Evolutionary conservation across 2,329 filamentous ascomycete genomes (phyloP).

Genomic region (Colletotrichum ledebouriae): DNA sequence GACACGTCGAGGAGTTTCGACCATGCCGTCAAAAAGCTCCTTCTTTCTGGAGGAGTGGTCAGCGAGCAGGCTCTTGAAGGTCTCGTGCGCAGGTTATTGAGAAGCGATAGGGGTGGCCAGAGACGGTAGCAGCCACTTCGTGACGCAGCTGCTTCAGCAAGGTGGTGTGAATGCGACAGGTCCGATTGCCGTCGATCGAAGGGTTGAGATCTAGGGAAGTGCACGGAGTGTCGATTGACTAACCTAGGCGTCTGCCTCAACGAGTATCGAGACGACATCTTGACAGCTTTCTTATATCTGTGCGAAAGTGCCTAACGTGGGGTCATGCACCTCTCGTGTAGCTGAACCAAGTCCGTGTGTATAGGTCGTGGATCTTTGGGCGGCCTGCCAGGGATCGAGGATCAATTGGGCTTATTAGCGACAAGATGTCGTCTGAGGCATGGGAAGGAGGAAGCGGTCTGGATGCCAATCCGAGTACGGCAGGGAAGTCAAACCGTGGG

Average conservation of each 20-base stretch:
- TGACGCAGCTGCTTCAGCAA: neutral
- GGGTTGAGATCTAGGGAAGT: neutral
- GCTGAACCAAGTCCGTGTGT: constrained; percentile 33
- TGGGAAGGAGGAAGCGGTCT: constrained; percentile 26
- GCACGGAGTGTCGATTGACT: constrained; percentile 26
- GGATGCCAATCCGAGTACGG: constrained; percentile 32
- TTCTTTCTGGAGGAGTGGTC: constrained; percentile 62
- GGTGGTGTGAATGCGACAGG: neutral
- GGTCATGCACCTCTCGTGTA: constrained; percentile 43
- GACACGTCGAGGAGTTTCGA: constrained; percentile 66
- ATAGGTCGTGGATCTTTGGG: constrained; percentile 25
- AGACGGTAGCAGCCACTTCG: neutral
- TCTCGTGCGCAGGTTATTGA: constrained; percentile 12
- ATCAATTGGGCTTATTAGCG: constrained; percentile 17
- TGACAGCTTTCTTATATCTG: constrained; percentile 40
- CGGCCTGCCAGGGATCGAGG: constrained; percentile 23
- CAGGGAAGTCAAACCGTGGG: constrained; percentile 16
- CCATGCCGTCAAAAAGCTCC: constrained; percentile 72
- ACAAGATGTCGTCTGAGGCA: constrained; percentile 23
- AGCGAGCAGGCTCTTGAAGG: constrained; percentile 10
- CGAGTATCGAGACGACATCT: constrained; percentile 56
- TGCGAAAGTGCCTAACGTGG: constrained; percentile 26
- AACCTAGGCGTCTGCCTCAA: constrained; percentile 56
- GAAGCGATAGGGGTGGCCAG: neutral
- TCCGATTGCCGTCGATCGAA: constrained; percentile 31